Base-by-base conservation (phyloP, 2,329 filamentous ascomycete genomes). In the Fusarium paranaense region DNA sequence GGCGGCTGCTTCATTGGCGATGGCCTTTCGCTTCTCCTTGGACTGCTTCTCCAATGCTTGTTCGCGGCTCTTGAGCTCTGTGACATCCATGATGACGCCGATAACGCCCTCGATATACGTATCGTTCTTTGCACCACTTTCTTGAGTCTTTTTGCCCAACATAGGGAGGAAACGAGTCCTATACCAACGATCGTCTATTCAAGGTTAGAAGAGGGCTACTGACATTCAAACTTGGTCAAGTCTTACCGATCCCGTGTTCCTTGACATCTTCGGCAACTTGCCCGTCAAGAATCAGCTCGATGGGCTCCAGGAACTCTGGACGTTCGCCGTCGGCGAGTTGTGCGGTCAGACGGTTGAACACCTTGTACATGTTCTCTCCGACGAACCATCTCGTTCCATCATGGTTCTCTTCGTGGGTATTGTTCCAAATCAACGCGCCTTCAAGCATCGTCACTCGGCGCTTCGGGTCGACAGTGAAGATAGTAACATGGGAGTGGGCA, bases 71-170 rank as follows among this genome's bases (percentile, higher is more conserved):
- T 92, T 92, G 32, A 94, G 81, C 76, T 94, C 92, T 0, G 93
- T 95, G 7, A 95, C 90, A 77, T 95, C 93, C 88, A 95, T 93
- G 54, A 92, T 92, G n/a, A 95, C 90, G 3, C 92, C 93, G 66
- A 95, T 94, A 2, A 94, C 92, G 2, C 93, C 93, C 71, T 94
- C 91, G 22, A 95, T 86, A 59, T 85, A 88, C 4, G 84, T 81
- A 16, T 89, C 85, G 16, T 81, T 74, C 5, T 73, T 82, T 4
- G 83, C 83, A 73, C 86, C 86, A 16, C 86, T 84, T 16, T 89
- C 89, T 33, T 85, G 84, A 2, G 87, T 84, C 52, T 88, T 87
- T 63, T 90, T 89, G 16, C 87, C 88, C 25, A 90, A 81, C 38
- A 94, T 86, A 2, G 93, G 93, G 10, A 94, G 86, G 70, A 95